These are phyloP conservation scores for Stephania japonica DNA, from an alignment of 164 flowering plant species.

Conservation along the genomic window DNA sequence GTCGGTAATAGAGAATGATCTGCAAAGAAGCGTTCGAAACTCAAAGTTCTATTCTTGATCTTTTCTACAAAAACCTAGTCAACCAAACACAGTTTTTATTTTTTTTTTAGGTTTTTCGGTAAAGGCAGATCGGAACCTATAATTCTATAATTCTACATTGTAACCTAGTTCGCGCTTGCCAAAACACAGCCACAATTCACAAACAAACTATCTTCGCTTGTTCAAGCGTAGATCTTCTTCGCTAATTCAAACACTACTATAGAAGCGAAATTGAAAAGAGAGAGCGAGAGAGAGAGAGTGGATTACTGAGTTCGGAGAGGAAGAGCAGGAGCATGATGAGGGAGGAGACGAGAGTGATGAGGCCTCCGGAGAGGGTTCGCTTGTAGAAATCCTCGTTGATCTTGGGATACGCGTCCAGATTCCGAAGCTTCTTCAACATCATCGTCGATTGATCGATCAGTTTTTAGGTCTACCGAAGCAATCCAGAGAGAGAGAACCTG, in stretches of 20 bases:
- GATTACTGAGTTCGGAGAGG: conserved; percentile 64
- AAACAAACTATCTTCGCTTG: too few relatives aligned
- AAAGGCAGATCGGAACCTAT: too few relatives aligned
- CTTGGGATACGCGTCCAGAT: conserved; percentile 71
- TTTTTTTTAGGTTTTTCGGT: too few relatives aligned
- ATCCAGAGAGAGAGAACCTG: not conserved
- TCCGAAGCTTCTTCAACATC: conserved; percentile 34
- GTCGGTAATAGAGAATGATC: too few relatives aligned
- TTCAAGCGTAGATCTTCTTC: too few relatives aligned
- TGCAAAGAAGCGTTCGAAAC: too few relatives aligned
- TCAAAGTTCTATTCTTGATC: too few relatives aligned
- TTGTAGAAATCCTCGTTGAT: conserved; percentile 74
- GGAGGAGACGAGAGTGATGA: conserved; percentile 58
- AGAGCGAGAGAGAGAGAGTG: conserved; percentile 10
- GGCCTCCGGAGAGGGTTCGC: conserved; percentile 65
- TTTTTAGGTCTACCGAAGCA: not conserved
- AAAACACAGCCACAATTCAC: too few relatives aligned
- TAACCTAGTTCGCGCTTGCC: too few relatives aligned
- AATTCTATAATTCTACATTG: too few relatives aligned
- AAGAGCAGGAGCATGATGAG: conserved; percentile 54
- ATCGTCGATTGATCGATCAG: not conserved
- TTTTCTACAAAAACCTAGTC: too few relatives aligned
- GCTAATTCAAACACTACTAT: not conserved
- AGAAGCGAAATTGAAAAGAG: not conserved
- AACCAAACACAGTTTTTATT: too few relatives aligned